Percentiles rank a stretch among this genome's conserved stretches.
Conservation (phyloP, 345 rosid species). For the Lagerstroemia speciosa region DNA sequence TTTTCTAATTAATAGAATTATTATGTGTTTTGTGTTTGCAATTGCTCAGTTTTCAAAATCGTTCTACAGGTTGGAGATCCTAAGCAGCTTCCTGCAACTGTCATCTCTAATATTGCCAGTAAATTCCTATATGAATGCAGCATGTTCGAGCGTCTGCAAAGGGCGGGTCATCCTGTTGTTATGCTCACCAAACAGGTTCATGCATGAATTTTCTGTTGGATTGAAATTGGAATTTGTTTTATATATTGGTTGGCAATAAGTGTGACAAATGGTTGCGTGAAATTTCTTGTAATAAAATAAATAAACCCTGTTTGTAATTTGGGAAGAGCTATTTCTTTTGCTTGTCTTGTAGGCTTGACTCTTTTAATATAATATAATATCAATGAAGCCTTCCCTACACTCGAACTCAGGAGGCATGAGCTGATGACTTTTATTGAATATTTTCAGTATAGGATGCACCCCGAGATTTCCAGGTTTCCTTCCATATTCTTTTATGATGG, state of each 20-base stretch:
- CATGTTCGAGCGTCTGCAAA: constrained; percentile 98
- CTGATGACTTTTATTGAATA: constrained; percentile 18
- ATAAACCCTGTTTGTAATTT: not conserved
- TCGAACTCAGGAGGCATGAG: constrained; percentile 7
- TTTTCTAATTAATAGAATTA: constrained; percentile 1
- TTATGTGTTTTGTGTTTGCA: not conserved
- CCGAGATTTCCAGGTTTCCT: constrained; percentile 87
- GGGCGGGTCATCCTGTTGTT: constrained; percentile 82
- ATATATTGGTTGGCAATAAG: constrained; percentile 2
- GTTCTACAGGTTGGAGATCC: constrained; percentile 84
- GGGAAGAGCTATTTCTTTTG: not conserved
- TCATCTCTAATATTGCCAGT: constrained; percentile 86
- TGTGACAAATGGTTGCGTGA: not conserved
- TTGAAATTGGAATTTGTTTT: not conserved
- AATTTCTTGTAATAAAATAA: not conserved
- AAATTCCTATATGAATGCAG: constrained; percentile 81
- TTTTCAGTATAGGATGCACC: constrained; percentile 97
- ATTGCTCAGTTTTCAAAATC: constrained; percentile 7
- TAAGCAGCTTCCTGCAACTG: constrained; percentile 97
- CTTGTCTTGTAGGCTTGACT: not conserved
- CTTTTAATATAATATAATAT: not conserved
- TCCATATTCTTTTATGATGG: constrained; percentile 84
- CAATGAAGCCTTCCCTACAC: not conserved
- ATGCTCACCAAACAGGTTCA: constrained; percentile 93
- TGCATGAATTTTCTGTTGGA: constrained; percentile 5